Evolutionary conservation across 192 early-diverging fungal genomes (phyloP).

Genomic region (Rhizoclosmatium sp.): DNA sequence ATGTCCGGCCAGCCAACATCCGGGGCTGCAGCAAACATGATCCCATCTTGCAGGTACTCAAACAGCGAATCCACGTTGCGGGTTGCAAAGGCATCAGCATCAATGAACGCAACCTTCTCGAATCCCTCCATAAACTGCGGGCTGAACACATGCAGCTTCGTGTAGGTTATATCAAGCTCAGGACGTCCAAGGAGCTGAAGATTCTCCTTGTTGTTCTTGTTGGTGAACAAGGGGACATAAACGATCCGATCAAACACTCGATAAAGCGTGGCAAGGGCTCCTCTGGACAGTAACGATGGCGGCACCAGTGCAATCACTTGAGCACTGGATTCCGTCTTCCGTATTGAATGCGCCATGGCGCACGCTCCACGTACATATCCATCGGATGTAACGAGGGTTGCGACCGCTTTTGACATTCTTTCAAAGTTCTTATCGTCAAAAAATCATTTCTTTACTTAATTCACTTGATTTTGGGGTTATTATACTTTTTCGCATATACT

Average conservation of each 20-base stretch:
- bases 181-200: slow-evolving; percentile 83
- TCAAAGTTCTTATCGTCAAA: not conserved
- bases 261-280: slow-evolving; percentile 59
- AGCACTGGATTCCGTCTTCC: slow-evolving; percentile 66
- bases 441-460: not conserved
- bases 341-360: slow-evolving; percentile 78
- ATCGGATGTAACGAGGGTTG: slow-evolving; percentile 89
- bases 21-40: slow-evolving; percentile 80
- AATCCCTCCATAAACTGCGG: slow-evolving; percentile 64
- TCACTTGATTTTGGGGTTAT: not conserved
- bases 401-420: slow-evolving; percentile 61
- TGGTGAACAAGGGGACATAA: slow-evolving; percentile 46
- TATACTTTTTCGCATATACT: slow-evolving; percentile 24
- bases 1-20: slow-evolving; percentile 97
- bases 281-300: slow-evolving; percentile 56
- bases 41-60: slow-evolving; percentile 48
- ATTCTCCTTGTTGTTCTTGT: slow-evolving; percentile 57
- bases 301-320: slow-evolving; percentile 78
- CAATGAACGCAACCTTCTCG: slow-evolving; percentile 79
- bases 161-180: slow-evolving; percentile 88
- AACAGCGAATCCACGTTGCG: slow-evolving; percentile 86
- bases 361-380: slow-evolving; percentile 85
- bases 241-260: slow-evolving; percentile 77
- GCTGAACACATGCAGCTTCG: slow-evolving; percentile 89
- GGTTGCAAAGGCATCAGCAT: slow-evolving; percentile 90